Evolutionary conservation across 2,329 filamentous ascomycete species (phyloP), one percentile per base, ranked within the genome.

Genomic region (Penicillium sp.): DNA sequence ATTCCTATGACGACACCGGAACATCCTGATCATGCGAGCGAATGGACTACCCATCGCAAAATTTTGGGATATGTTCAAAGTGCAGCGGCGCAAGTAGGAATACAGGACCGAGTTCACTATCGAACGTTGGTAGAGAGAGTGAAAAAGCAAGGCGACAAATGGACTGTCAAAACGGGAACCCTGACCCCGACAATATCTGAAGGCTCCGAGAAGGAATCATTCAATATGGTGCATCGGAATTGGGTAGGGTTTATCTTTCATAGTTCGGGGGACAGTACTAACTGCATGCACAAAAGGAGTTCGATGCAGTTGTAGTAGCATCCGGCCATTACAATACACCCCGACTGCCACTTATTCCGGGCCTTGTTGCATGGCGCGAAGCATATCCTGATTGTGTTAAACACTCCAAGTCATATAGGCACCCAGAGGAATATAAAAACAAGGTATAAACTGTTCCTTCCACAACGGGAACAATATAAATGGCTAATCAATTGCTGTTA

Each of bases 271-370:
- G n/a, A 18, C 3, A 7, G 8, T 3, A 5, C 35, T 40, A 14
- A 47, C 16, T 4, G 20, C 9, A 3, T 16, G 4, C 9, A n/a
- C 5, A 45, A 23, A 23, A 55, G 53, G 35, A 49, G 23, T 83
- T 81, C 61, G 79, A 83, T 61, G 73, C 76, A 0, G 73, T 83
- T 1, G 69, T 83, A 1, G 73, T 82, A n/a, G 81, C 80, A 16
- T 78, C 76, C 0, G 80, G 81, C 0, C 80, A 83, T 64, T 83
- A 83, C 52, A 78, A 82, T 55, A 76, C 77, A 4, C 71, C 75
- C 3, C 72, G 76, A 18, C 65, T 83, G 1, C 81, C 81, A 1
- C 66, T 79, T 55, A 77, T 81, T 2, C 74, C 74, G 2, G 79
- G 79, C 1, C 65, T 83, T 1, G 58, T 66, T 1, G 71, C 76